Conservation (phyloP, 805 yeast species). For the Isabelozyma rhagii region DNA sequence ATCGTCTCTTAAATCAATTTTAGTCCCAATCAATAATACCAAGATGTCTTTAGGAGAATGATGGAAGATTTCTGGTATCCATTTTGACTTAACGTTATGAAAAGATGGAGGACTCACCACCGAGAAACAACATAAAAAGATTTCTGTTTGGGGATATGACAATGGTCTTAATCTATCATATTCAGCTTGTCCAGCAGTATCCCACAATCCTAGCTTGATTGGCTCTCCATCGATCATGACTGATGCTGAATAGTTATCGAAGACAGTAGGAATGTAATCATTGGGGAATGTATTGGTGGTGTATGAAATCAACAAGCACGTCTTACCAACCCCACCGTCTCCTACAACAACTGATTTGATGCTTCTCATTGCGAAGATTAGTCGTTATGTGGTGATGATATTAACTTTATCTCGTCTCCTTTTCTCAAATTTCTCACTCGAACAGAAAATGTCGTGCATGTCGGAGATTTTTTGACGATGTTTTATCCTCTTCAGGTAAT, state of each 20-base stretch:
- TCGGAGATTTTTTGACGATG: no score
- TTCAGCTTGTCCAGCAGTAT: constrained; percentile 94
- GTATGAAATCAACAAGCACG: constrained; percentile 82
- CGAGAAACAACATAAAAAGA: constrained; percentile 82
- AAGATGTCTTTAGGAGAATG: constrained; percentile 72
- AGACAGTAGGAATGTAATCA: constrained; percentile 91
- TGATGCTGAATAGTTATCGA: constrained; percentile 86
- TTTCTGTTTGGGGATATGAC: constrained; percentile 89
- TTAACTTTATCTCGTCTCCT: background rate
- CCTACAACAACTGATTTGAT: constrained; percentile 93
- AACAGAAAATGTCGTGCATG: no score
- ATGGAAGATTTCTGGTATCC: constrained; percentile 80
- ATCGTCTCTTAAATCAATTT: constrained; percentile 80
- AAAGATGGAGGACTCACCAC: constrained; percentile 78
- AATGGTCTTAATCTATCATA: constrained; percentile 87
- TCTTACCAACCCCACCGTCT: constrained; percentile 95
- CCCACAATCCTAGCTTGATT: constrained; percentile 87
- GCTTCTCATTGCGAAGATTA: constrained; percentile 57
- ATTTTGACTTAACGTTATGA: constrained; percentile 72
- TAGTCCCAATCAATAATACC: constrained; percentile 82
- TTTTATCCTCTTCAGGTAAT: no score
- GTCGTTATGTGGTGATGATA: background rate
- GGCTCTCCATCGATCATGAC: constrained; percentile 81
- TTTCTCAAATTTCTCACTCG: background rate
- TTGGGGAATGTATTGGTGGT: constrained; percentile 92